Percentiles rank a stretch among this genome's conserved stretches.
These are phyloP conservation scores for bread wheat (Triticum aestivum) DNA, from an alignment of 176 grass and related monocot genomes.

Conservation along the genomic window IWGSC_CS_RefSeq_v2.1 NC_057795.1:568191597-568192096, in stretches of 20 bases:
- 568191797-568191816: neutral
- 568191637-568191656: neutral
- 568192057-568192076: slow-evolving; percentile 86
- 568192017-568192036: slow-evolving; percentile 82
- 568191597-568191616: neutral
- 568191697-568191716: neutral
- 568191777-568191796: slow-evolving; percentile 18
- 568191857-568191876: neutral
- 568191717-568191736: neutral
- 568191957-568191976: neutral
- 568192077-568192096: slow-evolving; percentile 78
- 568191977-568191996: slow-evolving; percentile 42
- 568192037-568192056: slow-evolving; percentile 79
- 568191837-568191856: neutral
- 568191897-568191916: neutral
- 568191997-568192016: slow-evolving; percentile 44
- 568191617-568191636: neutral
- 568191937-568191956: neutral
- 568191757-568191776: slow-evolving; percentile 17
- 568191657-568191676: neutral
- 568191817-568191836: neutral
- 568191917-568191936: neutral
- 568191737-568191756: neutral
- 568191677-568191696: neutral
- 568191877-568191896: neutral